Evolutionary conservation across 1,284 basidiomycete species (phyloP).

Genomic region (Tylopilus sp.): DNA sequence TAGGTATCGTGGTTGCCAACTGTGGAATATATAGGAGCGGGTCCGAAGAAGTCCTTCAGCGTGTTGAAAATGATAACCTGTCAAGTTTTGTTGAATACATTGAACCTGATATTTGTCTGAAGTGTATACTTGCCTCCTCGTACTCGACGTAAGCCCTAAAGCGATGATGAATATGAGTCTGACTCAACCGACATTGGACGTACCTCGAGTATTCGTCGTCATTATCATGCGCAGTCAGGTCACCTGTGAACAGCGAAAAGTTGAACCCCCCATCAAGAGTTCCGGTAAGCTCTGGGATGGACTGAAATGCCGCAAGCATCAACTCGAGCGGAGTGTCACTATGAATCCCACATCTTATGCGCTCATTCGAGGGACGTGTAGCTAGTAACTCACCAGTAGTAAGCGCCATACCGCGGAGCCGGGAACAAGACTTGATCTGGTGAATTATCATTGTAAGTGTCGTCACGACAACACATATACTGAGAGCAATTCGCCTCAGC

Average conservation of each 20-base stretch:
- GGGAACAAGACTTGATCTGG: constrained; percentile 60
- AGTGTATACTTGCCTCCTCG: constrained; percentile 55
- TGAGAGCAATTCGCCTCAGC: constrained; percentile 76
- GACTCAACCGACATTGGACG: background rate
- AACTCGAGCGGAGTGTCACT: constrained; percentile 77
- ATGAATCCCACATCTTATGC: background rate
- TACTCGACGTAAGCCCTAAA: constrained; percentile 58
- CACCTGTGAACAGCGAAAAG: constrained; percentile 78
- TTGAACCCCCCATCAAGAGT: constrained; percentile 69
- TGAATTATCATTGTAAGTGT: constrained; percentile 60
- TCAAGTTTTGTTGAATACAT: background rate
- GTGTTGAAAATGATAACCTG: constrained; percentile 71
- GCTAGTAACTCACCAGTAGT: constrained; percentile 54
- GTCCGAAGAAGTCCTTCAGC: constrained; percentile 66
- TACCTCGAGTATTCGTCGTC: constrained; percentile 73
- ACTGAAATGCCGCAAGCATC: constrained; percentile 66
- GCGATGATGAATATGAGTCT: too few species aligned
- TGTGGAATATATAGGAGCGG: constrained; percentile 73
- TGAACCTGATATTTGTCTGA: too few species aligned
- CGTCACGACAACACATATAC: constrained; percentile 73
- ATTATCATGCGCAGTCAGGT: constrained; percentile 77
- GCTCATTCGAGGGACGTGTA: too few species aligned
- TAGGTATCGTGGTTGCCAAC: constrained; percentile 80
- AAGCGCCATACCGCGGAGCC: constrained; percentile 73
- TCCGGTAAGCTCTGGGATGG: constrained; percentile 72